These are phyloP conservation scores for Sicyos baderoa DNA, from an alignment of 306 rosid species.

Conservation along the genomic window DNA sequence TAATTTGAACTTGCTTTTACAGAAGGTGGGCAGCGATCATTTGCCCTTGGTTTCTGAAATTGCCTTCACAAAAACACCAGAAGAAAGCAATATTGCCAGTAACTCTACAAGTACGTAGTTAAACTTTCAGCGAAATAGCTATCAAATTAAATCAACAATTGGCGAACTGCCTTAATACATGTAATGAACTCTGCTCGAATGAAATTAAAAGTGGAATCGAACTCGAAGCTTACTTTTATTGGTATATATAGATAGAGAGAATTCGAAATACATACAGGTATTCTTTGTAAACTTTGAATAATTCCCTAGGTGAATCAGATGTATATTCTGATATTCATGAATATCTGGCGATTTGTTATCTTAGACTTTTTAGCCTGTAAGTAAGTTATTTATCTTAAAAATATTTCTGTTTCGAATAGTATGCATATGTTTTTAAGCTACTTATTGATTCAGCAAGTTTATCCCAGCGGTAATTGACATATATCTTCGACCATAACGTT, in stretches of 20 bases:
- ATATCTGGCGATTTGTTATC: background rate
- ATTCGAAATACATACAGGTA: background rate
- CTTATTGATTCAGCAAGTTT: background rate
- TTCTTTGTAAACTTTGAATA: constrained; percentile 4
- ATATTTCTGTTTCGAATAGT: background rate
- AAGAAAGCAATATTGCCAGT: constrained; percentile 10
- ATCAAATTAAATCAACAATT: background rate
- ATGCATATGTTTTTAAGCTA: background rate
- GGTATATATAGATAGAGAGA: background rate
- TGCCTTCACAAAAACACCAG: constrained; percentile 37
- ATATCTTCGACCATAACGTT: too few species aligned
- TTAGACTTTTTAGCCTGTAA: background rate
- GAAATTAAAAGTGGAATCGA: background rate
- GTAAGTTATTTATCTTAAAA: background rate
- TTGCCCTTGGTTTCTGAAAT: constrained; percentile 74
- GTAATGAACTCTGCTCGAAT: background rate
- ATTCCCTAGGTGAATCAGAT: background rate
- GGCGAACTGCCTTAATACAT: background rate
- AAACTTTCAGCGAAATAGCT: too few species aligned
- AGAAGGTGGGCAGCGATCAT: constrained; percentile 86
- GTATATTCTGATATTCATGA: background rate
- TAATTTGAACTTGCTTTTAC: constrained; percentile 2
- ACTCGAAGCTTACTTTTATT: background rate
- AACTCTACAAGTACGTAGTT: background rate
- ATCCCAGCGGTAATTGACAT: too few species aligned